Base-by-base conservation (phyloP, 768 basidiomycete species). In the Leucocoprinus leucothites region DNA sequence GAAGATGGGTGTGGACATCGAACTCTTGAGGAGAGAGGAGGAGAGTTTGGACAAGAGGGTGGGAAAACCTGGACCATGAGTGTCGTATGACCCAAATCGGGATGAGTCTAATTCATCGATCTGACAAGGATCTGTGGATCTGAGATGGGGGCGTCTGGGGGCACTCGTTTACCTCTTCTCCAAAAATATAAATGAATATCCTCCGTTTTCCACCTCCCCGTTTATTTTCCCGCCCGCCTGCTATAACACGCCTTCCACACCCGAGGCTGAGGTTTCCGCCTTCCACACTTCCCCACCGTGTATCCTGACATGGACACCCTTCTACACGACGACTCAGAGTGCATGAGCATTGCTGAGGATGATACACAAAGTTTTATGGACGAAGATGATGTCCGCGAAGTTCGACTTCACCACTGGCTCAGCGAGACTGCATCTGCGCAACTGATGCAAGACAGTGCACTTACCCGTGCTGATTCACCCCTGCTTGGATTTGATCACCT, bases 111-210 rank as follows among this genome's bases (percentile, higher is more conserved):
- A 11, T n/a, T 51, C 22, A 54, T 54, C 53, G 44, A 47, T 48
- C 45, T 16, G 40, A 19, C 9, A 3, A 1, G 9, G 25, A 54
- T 54, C 53, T 48, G 14, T 3, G 45, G 22, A 54, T 54, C 53
- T 54, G 36, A 47, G 53, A 54, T n/a, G n/a, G n/a, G n/a, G n/a
- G n/a, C n/a, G n/a, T 53, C 13, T 46, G 21, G 21, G 11, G 14
- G 26, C 31, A 6, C 35, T 46, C 40, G 41, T 44, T 52, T 18
- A 31, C 42, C 31, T 42, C 28, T 26, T 8, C 41, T 43, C 16
- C 9, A 8, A 44, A 54, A 54, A 54, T 54, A 54, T 54, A 54
- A 54, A 54, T 48, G 24, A 52, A 52, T 43, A 34, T 52, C 34
- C 21, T 40, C 22, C 45, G 24, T 24, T 47, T 54, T 38, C 22